Conservation (phyloP, 441 rosid species). For the Brassica balearica region DNA sequence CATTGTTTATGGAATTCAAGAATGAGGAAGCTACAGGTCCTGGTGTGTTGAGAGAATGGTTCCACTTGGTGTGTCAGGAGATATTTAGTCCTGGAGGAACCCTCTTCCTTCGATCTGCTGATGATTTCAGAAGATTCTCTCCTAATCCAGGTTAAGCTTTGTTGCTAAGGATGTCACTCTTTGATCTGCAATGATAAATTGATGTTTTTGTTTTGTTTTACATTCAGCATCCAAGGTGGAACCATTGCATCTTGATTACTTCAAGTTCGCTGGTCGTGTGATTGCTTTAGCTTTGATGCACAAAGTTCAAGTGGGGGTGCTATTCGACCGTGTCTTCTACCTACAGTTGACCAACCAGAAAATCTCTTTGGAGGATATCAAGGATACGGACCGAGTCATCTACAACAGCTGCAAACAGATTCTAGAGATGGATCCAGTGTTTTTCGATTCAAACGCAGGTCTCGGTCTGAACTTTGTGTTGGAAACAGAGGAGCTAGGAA, state of each 20-base stretch:
- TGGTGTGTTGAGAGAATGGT: slow-evolving; percentile 93
- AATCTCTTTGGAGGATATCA: slow-evolving; percentile 77
- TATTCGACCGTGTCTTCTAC: slow-evolving; percentile 88
- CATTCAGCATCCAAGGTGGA: slow-evolving; percentile 87
- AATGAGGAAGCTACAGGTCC: slow-evolving; percentile 99
- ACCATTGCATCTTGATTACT: slow-evolving; percentile 83
- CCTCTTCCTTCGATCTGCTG: slow-evolving; percentile 75
- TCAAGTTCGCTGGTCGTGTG: slow-evolving; percentile 84
- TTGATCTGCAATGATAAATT: slow-evolving; percentile 9
- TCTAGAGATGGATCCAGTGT: slow-evolving; percentile 83
- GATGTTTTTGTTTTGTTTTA: slow-evolving; percentile 26
- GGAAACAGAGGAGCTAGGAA: slow-evolving; percentile 85
- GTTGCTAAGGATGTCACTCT: slow-evolving; percentile 4
- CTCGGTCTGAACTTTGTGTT: slow-evolving; percentile 79
- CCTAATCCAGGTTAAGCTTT: slow-evolving; percentile 82
- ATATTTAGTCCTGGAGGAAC: slow-evolving; percentile 69
- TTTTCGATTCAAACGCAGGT: slow-evolving; percentile 68
- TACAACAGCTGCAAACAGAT: slow-evolving; percentile 83
- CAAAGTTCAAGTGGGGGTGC: slow-evolving; percentile 86
- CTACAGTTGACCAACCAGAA: slow-evolving; percentile 66
- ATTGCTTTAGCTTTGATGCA: slow-evolving; percentile 90
- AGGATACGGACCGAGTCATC: slow-evolving; percentile 76
- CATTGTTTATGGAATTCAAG: slow-evolving; percentile 89
- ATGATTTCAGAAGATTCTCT: slow-evolving; percentile 85
- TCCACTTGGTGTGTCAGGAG: slow-evolving; percentile 79